Evolutionary conservation across 495 filamentous ascomycete species (phyloP), one percentile per base, ranked within the genome.

Genomic region (Aspergillus mulundensis): DNA sequence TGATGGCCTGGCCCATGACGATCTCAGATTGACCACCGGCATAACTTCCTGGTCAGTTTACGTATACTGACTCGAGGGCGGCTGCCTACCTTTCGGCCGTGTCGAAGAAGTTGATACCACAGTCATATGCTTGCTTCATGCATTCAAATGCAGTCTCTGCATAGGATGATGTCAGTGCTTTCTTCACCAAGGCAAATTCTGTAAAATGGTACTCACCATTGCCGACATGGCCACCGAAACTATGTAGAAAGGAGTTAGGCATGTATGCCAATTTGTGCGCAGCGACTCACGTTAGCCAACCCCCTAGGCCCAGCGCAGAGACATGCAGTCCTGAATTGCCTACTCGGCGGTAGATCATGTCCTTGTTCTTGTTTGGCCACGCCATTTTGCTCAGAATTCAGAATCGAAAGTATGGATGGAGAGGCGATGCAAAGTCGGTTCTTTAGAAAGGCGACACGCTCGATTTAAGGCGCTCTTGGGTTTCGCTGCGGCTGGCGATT

Each of bases 91-190:
- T 66, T 55, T 79, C 76, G 7, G 75, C 77, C 0, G 76, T 78
- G 55, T 84, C 81, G 55, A 93, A 82, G 70, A 88, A 87, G 71
- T 91, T 91, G 66, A 92, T 76, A 3, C 88, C 88, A 47, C 79
- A 76, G 66, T 91, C 85, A 60, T 87, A 91, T 7, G 88, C 88
- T 14, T 84, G 81, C 68, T 89, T 87, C 76, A 91, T 81, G 63
- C 87, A 90, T 1, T 80, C 71, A 59, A 81, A 83, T 0, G 86
- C 77, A 39, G 77, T 78, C 54, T 88, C 86, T 86, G 32, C 32
- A 36, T 36, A 2, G 32, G 8, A 36, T 14, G 25, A 14, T 6
- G 32, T 36, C 32, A 36, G 32, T 10, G 3, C 12, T 36, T 10
- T 14, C 11, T 10, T 15, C 32, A 11, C 12, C 32, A 36, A 4